Base-by-base conservation (phyloP, 1,139 yeast genomes). In the Zygoascus sp. region DNA sequence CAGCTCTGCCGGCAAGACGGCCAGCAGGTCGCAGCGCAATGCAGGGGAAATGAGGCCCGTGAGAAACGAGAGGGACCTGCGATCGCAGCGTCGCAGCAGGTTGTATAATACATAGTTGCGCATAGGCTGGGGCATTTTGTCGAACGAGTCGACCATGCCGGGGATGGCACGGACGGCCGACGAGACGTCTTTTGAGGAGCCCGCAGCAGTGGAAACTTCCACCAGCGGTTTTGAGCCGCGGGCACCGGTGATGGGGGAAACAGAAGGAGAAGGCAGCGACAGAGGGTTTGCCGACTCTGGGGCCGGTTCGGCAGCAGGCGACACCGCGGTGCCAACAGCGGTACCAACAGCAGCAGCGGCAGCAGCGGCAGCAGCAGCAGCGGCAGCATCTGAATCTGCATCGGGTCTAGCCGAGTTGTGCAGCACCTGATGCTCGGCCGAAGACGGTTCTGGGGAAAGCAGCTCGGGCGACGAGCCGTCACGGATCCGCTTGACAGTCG, bases 1-100 rank as follows among this genome's bases (percentile, higher is more conserved):
- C n/a, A 92, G 72, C 61, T 92, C 97, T 2, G 78, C 62, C 0
- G 99, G 98, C 21, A 92, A 67, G 47, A 76, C 70, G 19, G 80
- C 66, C 11, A 92, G 64, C 39, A 92, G 68, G 61, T 92, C 97
- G 55, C 94, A 76, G 55, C 79, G 77, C 59, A 92, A 74, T 16
- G 83, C 76, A 32, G 73, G 71, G 43, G 77, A 75, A 17, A 92
- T 73, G 9, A 79, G 61, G 17, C 79, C 76, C 32, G 79, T 75
- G 47, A 92, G 67, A 30, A 85, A 76, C 46, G 94, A 83, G 42
- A 92, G 71, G 4, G 89, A 76, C 11, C 79, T 68, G 49, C 96
- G 74, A 57, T 83, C 79, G 46, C 85, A 75, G 41, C 75, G 74
- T 49, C 82, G 81, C 34, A 92, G 66, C 43, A 90, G 67, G 52